phyloP scores from a whole-genome alignment of 805 yeast species.

The Kurtzmaniella cleridarum region DNA sequence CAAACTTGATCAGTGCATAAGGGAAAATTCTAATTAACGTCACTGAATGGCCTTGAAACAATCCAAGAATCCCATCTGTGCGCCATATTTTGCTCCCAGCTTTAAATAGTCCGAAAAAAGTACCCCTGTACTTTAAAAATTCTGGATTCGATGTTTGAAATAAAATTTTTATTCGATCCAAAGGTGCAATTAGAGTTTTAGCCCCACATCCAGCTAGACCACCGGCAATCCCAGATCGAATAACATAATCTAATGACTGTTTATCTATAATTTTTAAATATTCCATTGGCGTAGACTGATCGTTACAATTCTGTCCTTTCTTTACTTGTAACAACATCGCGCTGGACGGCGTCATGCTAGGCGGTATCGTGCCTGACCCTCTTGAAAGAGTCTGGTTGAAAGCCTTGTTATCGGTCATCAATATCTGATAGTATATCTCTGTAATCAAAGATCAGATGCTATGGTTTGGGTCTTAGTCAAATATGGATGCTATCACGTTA shows the following conservation, averaged over 20 bases:
- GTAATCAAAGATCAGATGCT: too few species aligned
- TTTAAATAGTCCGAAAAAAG: conserved; percentile 64
- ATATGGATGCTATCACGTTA: too few species aligned
- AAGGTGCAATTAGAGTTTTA: conserved; percentile 89
- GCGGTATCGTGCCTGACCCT: too few species aligned
- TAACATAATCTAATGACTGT: conserved; percentile 68
- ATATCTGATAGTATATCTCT: too few species aligned
- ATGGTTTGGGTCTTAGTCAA: too few species aligned
- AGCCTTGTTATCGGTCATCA: too few species aligned
- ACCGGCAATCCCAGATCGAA: conserved; percentile 87
- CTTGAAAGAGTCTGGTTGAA: too few species aligned
- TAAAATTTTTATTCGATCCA: conserved; percentile 89
- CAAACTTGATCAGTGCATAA: conserved; percentile 94
- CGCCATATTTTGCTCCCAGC: conserved; percentile 67
- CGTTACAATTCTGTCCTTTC: conserved; percentile 12
- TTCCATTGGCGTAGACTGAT: conserved; percentile 25
- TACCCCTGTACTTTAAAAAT: conserved; percentile 73
- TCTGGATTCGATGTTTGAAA: conserved; percentile 95
- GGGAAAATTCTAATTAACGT: conserved; percentile 90
- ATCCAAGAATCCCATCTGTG: conserved; percentile 71
- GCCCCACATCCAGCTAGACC: conserved; percentile 97
- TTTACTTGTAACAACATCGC: too few species aligned
- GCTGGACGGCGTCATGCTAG: too few species aligned
- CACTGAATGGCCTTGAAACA: conserved; percentile 94
- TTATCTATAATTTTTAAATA: conserved; percentile 48